Percentiles rank a stretch among this genome's conserved stretches.
Conservation (phyloP, 352 stramenopile genomes). For the Phytophthora syringae region DNA sequence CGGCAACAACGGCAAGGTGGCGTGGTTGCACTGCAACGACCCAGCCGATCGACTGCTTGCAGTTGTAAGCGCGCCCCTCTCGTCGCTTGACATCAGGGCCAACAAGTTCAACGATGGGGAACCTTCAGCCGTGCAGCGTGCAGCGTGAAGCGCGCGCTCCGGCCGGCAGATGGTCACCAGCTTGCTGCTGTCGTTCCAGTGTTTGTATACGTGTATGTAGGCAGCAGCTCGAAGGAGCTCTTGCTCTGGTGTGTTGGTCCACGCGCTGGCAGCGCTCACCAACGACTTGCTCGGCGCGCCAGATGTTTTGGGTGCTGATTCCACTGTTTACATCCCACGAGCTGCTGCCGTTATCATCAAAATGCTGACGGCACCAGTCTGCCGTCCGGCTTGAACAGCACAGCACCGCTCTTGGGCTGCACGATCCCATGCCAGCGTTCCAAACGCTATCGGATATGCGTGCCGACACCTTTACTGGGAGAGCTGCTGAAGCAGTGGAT, state of each 20-base stretch:
- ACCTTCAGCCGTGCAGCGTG: conserved; percentile 9
- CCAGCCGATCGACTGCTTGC: conserved; percentile 22
- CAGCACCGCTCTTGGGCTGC: too few species aligned
- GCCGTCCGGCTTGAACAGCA: too few species aligned
- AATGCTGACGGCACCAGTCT: conserved; percentile 11
- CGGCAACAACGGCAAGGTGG: conserved; percentile 11
- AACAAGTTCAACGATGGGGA: conserved; percentile 38
- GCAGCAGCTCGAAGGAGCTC: background rate
- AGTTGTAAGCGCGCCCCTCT: conserved; percentile 23
- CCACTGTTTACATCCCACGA: conserved; percentile 25
- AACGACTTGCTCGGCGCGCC: background rate
- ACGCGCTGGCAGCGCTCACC: background rate
- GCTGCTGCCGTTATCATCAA: conserved; percentile 21
- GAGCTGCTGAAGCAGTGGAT: too few species aligned
- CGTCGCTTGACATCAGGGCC: conserved; percentile 11
- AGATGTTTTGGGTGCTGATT: conserved; percentile 27
- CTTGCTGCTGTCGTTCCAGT: too few species aligned
- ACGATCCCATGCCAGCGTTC: too few species aligned
- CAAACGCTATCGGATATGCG: too few species aligned
- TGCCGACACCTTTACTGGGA: too few species aligned
- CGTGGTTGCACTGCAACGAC: conserved; percentile 21
- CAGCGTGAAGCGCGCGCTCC: conserved; percentile 6
- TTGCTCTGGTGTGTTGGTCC: background rate
- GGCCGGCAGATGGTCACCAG: background rate
- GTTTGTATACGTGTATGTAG: too few species aligned